phyloP scores from a whole-genome alignment of 1,139 yeast species.

The Sugiyamaella sp. region DNA sequence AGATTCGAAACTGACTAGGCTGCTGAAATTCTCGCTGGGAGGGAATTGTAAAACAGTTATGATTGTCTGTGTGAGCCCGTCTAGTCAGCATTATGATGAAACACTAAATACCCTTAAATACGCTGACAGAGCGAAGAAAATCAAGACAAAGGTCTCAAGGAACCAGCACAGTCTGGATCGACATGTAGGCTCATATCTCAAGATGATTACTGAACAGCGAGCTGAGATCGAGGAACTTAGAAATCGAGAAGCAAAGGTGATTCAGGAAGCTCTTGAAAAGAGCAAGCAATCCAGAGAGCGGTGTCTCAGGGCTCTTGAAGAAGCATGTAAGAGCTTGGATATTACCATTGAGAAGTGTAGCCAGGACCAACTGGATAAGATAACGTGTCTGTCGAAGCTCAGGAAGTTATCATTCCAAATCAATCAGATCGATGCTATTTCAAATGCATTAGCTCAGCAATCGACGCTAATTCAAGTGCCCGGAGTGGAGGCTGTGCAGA shows the following conservation, averaged over 20 bases:
- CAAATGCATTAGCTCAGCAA: slow-evolving; percentile 4
- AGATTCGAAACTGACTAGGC: slow-evolving; percentile 83
- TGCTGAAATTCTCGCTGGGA: slow-evolving; percentile 86
- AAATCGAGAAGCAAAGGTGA: slow-evolving; percentile 52
- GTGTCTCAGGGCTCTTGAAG: slow-evolving; percentile 29
- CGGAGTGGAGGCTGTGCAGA: slow-evolving; percentile 17
- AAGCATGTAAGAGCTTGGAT: slow-evolving; percentile 31
- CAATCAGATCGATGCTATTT: slow-evolving; percentile 26
- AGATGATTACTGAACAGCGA: slow-evolving; percentile 83
- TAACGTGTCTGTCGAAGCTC: slow-evolving; percentile 27
- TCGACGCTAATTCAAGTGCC: background rate
- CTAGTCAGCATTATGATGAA: slow-evolving; percentile 85
- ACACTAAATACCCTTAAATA: slow-evolving; percentile 87
- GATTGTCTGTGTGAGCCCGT: slow-evolving; percentile 93
- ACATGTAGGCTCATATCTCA: slow-evolving; percentile 85
- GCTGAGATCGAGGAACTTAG: slow-evolving; percentile 74
- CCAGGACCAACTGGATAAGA: slow-evolving; percentile 28
- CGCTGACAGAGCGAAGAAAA: slow-evolving; percentile 89
- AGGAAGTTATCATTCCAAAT: slow-evolving; percentile 29
- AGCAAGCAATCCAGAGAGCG: slow-evolving; percentile 26
- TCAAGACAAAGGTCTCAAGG: slow-evolving; percentile 76
- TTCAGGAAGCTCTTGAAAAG: slow-evolving; percentile 40
- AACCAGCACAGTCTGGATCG: slow-evolving; percentile 78
- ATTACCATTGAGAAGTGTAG: slow-evolving; percentile 28
- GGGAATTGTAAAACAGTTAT: slow-evolving; percentile 94